Percentiles rank a stretch among this genome's conserved stretches.
Conservation (phyloP, 305 asterid species). For the Plantago coronopus region DNA sequence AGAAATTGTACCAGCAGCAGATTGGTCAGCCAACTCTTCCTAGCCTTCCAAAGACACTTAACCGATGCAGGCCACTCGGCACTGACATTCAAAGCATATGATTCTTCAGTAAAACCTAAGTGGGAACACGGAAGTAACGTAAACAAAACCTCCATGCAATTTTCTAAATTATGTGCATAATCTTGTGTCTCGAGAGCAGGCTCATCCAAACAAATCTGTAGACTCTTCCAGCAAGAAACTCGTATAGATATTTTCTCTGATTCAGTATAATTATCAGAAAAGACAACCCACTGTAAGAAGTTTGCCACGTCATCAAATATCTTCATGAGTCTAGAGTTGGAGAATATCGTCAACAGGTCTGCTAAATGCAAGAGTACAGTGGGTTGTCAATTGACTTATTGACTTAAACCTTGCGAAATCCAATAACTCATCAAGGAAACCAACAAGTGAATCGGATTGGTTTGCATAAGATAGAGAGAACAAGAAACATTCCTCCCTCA, state of each 20-base stretch:
- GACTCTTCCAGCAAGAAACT: slow-evolving; percentile 92
- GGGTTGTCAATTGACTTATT: slow-evolving; percentile 76
- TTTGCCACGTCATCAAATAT: slow-evolving; percentile 65
- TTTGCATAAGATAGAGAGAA: slow-evolving; percentile 68
- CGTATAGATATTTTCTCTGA: slow-evolving; percentile 52
- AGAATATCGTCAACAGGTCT: slow-evolving; percentile 63
- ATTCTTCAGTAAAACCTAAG: slow-evolving; percentile 30
- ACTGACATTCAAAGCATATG: slow-evolving; percentile 27
- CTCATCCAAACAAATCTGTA: slow-evolving; percentile 54
- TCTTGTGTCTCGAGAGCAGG: slow-evolving; percentile 44
- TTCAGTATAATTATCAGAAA: slow-evolving; percentile 42
- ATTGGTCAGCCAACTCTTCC: slow-evolving; percentile 59
- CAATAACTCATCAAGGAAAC: slow-evolving; percentile 75
- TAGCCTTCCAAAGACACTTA: slow-evolving; percentile 76
- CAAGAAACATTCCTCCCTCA: slow-evolving; percentile 78
- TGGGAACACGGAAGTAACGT: slow-evolving; percentile 46
- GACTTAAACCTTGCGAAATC: slow-evolving; percentile 73
- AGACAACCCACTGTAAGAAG: slow-evolving; percentile 47
- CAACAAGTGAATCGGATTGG: slow-evolving; percentile 66
- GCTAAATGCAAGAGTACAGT: slow-evolving; percentile 64
- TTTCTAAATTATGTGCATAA: slow-evolving; percentile 49
- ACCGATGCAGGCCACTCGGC: slow-evolving; percentile 84
- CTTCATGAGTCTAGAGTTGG: slow-evolving; percentile 61
- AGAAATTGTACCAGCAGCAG: slow-evolving; percentile 56
- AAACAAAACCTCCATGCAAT: slow-evolving; percentile 73